Evolutionary conservation across 768 basidiomycete species (phyloP), one percentile per base, ranked within the genome.

Genomic region (Russula emetica): DNA sequence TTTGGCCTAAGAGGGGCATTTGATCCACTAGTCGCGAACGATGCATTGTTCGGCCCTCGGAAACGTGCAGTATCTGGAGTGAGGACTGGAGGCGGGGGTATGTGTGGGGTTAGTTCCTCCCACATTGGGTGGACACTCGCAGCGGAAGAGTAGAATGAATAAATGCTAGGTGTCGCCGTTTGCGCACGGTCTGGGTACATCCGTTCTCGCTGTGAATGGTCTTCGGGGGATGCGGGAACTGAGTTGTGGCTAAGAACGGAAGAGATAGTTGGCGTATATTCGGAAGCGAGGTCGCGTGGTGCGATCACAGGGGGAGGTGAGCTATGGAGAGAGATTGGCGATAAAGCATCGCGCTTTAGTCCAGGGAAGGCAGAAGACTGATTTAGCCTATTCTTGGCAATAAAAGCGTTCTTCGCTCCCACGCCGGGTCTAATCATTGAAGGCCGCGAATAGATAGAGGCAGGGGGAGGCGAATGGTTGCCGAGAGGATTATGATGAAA

Each of bases 111-210:
- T n/a, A 45, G 18, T 22, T 36, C n/a, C 18, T 9, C 11, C 55
- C 64, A 66, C 26, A 20, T 53, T 30, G 64, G 59, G 47, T 66
- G 60, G 38, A 67, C 18, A 22, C 64, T 67, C 8, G 45, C 64
- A 45, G 64, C 38, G 9, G 56, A 14, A 6, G 64, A 62, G 40
- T 59, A 53, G 38, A 59, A 5, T 9, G 64, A 59, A 40, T 32
- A 16, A 26, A 14, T 4, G 40, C 59, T 20, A 53, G 51, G 40
- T 5, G 30, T 40, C 8, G 40, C 9, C 18, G 18, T 20, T 36
- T 16, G 64, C 22, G 36, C 20, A 30, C n/a, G 49, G 5, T 47
- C 55, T 20, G 38, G 44, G 18, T 20, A 42, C 26, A 26, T n/a
- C 18, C 30, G 24, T 36, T 22, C 40, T 13, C 34, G 36, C 11